phyloP scores from a whole-genome alignment of 495 filamentous ascomycete genomes.

The Sphaerosporella brunnea region DNA sequence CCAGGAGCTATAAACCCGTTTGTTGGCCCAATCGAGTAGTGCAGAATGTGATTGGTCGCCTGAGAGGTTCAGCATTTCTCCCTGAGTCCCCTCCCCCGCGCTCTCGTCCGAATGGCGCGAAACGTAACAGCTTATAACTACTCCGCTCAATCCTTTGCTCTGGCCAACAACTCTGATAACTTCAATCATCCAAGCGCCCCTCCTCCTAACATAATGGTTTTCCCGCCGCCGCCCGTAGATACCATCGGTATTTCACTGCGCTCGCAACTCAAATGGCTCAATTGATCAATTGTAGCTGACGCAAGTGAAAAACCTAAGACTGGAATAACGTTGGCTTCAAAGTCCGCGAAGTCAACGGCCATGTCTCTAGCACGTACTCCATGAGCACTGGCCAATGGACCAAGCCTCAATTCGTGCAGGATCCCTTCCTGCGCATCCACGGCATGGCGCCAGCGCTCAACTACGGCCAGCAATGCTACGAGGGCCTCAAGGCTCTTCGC shows the following conservation, averaged over 20 bases:
- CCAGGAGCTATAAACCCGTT: no score
- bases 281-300: not conserved
- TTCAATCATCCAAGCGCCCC: not conserved
- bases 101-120: no score
- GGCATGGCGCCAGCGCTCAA: slow-evolving; percentile 82
- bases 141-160: no score
- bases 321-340: slow-evolving; percentile 83
- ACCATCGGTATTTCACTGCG: slow-evolving; percentile 42
- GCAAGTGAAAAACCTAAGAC: slow-evolving; percentile 33
- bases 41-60: no score
- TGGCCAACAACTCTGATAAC: no score
- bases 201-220: slow-evolving; percentile 31
- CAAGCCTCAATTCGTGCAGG: slow-evolving; percentile 48
- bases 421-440: slow-evolving; percentile 67
- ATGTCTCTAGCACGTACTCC: slow-evolving; percentile 58
- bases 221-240: slow-evolving; percentile 66
- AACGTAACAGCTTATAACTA: no score
- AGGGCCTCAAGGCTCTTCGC: slow-evolving; percentile 84
- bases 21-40: no score
- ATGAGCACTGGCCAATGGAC: slow-evolving; percentile 57
- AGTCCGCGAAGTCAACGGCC: slow-evolving; percentile 73
- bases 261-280: not conserved
- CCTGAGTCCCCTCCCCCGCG: no score
- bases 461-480: slow-evolving; percentile 84
- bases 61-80: no score